Percentiles rank a stretch among this genome's conserved stretches.
Conservation (phyloP, 2,329 filamentous ascomycete genomes). For the Dendryphion nanum region DNA sequence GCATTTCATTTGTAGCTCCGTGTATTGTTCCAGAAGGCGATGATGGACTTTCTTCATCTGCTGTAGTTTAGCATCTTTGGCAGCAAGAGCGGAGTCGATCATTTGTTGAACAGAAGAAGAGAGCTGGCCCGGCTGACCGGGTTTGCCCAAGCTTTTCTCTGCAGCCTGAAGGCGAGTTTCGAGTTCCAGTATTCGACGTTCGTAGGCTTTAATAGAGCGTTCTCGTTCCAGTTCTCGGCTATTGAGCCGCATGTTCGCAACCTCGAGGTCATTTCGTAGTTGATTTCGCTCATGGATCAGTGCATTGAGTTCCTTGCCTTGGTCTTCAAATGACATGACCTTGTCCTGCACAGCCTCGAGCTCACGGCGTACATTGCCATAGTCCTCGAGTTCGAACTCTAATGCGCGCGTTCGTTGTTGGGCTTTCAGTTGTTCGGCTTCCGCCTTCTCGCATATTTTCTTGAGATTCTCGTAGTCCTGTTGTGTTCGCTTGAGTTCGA, state of each 20-base stretch:
- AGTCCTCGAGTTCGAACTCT: conserved; percentile 63
- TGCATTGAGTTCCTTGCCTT: conserved; percentile 46
- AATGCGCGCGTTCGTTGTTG: conserved; percentile 56
- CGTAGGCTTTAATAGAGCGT: conserved; percentile 47
- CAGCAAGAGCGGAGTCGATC: conserved; percentile 49
- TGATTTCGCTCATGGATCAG: conserved; percentile 59
- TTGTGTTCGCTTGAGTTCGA: conserved; percentile 58
- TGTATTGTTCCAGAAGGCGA: conserved; percentile 50
- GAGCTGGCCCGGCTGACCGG: conserved; percentile 36
- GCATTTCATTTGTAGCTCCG: conserved; percentile 49
- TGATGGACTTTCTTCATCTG: conserved; percentile 54
- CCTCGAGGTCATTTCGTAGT: conserved; percentile 59
- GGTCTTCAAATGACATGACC: conserved; percentile 27
- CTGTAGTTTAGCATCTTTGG: conserved; percentile 47
- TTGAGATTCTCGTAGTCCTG: conserved; percentile 65
- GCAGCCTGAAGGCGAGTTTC: conserved; percentile 34
- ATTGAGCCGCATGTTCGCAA: conserved; percentile 58
- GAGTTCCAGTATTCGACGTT: conserved; percentile 49
- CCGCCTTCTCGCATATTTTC: conserved; percentile 64
- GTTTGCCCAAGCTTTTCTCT: conserved; percentile 21
- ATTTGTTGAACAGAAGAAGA: conserved; percentile 45
- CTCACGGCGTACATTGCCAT: conserved; percentile 43
- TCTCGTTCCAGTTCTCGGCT: conserved; percentile 52
- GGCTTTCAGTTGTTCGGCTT: conserved; percentile 59
- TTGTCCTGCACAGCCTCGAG: conserved; percentile 35